These are phyloP conservation scores for Saturnispora bothae DNA, from an alignment of 805 yeast genomes.

Conservation along the genomic window DNA sequence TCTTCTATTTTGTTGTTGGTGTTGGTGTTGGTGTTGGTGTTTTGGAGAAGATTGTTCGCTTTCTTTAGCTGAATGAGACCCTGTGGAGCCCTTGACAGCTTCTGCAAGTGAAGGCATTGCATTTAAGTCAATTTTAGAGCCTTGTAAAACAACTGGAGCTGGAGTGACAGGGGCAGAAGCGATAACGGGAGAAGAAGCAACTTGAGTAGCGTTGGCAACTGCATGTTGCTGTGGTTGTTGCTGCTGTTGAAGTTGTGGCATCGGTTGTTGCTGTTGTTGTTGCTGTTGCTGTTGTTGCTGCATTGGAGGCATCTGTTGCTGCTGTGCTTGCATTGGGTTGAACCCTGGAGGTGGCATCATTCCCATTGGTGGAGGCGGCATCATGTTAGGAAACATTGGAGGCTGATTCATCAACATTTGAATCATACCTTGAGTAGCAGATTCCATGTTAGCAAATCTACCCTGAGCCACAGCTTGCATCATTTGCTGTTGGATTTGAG, in stretches of 20 bases:
- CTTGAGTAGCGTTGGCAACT: slow-evolving; percentile 3
- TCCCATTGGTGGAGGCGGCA: slow-evolving; percentile 13
- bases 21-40: slow-evolving; percentile 9
- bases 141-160: slow-evolving; percentile 7
- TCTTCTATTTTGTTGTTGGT: slow-evolving; percentile 15
- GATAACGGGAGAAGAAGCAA: neutral
- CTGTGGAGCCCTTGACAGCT: slow-evolving; percentile 1
- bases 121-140: slow-evolving; percentile 12
- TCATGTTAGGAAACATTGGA: slow-evolving; percentile 9
- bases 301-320: slow-evolving; percentile 13
- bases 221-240: slow-evolving; percentile 15
- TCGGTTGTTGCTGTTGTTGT: slow-evolving; percentile 15
- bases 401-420: slow-evolving; percentile 21
- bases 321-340: slow-evolving; percentile 6
- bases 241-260: slow-evolving; percentile 14
- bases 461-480: slow-evolving; percentile 26
- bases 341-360: slow-evolving; percentile 4
- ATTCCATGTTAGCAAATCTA: slow-evolving; percentile 23
- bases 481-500: slow-evolving; percentile 22
- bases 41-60: neutral
- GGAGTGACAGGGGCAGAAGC: slow-evolving; percentile 7
- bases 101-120: slow-evolving; percentile 18
- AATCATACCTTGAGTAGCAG: slow-evolving; percentile 26
- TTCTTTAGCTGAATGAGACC: slow-evolving; percentile 5
- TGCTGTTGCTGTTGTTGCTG: slow-evolving; percentile 11